Evolutionary conservation across 495 filamentous ascomycete species (phyloP).

Genomic region (Hyaloscypha finlandica): DNA sequence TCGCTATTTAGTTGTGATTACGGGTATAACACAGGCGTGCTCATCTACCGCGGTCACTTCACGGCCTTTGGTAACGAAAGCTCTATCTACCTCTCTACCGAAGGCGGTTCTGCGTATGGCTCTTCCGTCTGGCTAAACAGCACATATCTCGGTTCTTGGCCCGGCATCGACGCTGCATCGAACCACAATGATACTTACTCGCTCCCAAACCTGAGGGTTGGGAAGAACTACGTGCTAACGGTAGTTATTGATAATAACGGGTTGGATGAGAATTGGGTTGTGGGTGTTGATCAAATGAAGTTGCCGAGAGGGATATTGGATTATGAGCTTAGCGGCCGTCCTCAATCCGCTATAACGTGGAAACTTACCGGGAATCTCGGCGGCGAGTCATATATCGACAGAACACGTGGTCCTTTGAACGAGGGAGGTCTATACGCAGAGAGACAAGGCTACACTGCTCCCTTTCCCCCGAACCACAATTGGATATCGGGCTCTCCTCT

Average conservation of each 20-base stretch:
- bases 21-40: slow-evolving; percentile 67
- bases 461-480: slow-evolving; percentile 51
- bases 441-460: slow-evolving; percentile 69
- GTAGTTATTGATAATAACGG: slow-evolving; percentile 12
- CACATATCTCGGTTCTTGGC: slow-evolving; percentile 22
- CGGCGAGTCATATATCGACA: slow-evolving; percentile 68
- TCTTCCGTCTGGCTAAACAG: slow-evolving; percentile 25
- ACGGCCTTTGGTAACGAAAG: slow-evolving; percentile 62
- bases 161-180: no score
- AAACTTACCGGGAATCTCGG: slow-evolving; percentile 76
- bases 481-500: slow-evolving; percentile 51
- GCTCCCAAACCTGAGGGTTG: slow-evolving; percentile 53
- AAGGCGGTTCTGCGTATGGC: slow-evolving; percentile 65
- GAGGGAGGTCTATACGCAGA: slow-evolving; percentile 73
- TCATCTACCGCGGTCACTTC: slow-evolving; percentile 75
- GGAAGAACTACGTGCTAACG: slow-evolving; percentile 29
- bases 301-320: slow-evolving; percentile 55
- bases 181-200: slow-evolving; percentile 46
- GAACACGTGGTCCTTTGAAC: slow-evolving; percentile 68
- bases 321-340: slow-evolving; percentile 42
- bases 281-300: slow-evolving; percentile 50
- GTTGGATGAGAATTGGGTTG: neutral
- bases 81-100: slow-evolving; percentile 54
- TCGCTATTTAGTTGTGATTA: slow-evolving; percentile 74
- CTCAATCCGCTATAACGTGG: slow-evolving; percentile 55